Evolutionary conservation across 2,329 filamentous ascomycete genomes (phyloP).

Genomic region (Fusarium nelsonii): DNA sequence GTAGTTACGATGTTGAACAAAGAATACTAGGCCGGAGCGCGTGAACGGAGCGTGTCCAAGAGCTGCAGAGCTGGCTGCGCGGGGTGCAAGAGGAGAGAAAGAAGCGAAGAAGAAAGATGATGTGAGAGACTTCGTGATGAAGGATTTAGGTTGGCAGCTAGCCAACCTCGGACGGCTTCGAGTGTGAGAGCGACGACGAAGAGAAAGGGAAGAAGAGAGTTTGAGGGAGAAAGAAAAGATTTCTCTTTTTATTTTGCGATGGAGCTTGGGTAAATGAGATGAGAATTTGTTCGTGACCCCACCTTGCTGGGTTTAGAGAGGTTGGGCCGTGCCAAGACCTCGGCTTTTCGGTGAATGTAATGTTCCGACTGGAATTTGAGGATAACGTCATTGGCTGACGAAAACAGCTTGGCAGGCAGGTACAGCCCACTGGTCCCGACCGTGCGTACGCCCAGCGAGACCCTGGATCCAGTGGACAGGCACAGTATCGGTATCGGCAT

Average conservation of each 20-base stretch:
- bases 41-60: conserved; percentile 61
- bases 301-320: conserved; percentile 45
- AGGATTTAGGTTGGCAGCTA: conserved; percentile 53
- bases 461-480: conserved; percentile 34
- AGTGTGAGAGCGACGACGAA: conserved; percentile 42
- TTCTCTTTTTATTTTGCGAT: conserved; percentile 46
- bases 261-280: conserved; percentile 46
- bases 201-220: conserved; percentile 30
- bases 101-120: conserved; percentile 64
- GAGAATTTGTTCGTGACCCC: conserved; percentile 51
- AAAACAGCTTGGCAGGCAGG: conserved; percentile 35
- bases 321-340: conserved; percentile 43
- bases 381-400: conserved; percentile 48
- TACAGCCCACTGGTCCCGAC: conserved; percentile 8
- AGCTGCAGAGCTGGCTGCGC: conserved; percentile 78
- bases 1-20: conserved; percentile 67
- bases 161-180: conserved; percentile 56
- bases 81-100: conserved; percentile 60
- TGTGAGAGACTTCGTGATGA: conserved; percentile 60
- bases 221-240: conserved; percentile 32
- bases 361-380: conserved; percentile 28
- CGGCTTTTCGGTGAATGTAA: conserved; percentile 21
- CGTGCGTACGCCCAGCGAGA: conserved; percentile 21
- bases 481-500: conserved; percentile 12
- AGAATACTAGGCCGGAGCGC: conserved; percentile 63